Evolutionary conservation across 2,329 filamentous ascomycete species (phyloP).

Genomic region (Penicillium griseofulvum): DNA sequence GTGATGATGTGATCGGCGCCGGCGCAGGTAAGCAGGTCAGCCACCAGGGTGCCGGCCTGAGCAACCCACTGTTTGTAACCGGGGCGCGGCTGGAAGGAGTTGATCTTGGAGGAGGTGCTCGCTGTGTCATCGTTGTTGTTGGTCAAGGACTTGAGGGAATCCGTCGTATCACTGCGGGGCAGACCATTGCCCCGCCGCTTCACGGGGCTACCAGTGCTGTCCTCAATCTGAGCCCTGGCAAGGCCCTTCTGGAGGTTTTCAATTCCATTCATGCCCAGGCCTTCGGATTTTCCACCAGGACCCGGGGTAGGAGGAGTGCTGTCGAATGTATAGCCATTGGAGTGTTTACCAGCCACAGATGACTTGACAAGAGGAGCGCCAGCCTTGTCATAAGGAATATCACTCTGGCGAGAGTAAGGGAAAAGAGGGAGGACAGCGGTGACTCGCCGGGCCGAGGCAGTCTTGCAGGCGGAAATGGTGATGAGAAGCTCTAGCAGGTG

Average conservation of each 20-base stretch:
- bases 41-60: conserved; percentile 90
- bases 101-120: conserved; percentile 54
- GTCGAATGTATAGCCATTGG: conserved; percentile 77
- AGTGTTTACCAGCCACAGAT: conserved; percentile 41
- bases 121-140: conserved; percentile 63
- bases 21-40: conserved; percentile 89
- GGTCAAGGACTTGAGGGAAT: conserved; percentile 37
- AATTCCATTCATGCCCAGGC: conserved; percentile 63
- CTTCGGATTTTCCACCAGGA: conserved; percentile 67
- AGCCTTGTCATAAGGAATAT: conserved; percentile 93
- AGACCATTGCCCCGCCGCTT: conserved; percentile 44
- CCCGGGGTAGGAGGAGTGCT: conserved; percentile 84
- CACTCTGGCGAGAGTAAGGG: conserved; percentile 93
- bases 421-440: conserved; percentile 94
- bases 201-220: conserved; percentile 44
- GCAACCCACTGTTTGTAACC: conserved; percentile 99
- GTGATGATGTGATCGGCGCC: conserved; percentile 97
- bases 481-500: conserved; percentile 95
- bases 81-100: conserved; percentile 74
- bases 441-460: conserved; percentile 85
- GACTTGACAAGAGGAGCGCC: conserved; percentile 82
- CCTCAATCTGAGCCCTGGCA: conserved; percentile 63
- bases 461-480: conserved; percentile 97
- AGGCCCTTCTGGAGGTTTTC: conserved; percentile 71
- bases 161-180: conserved; percentile 39